Conservation (phyloP, 2,329 filamentous ascomycete genomes). For the Penicillium sp. region DNA sequence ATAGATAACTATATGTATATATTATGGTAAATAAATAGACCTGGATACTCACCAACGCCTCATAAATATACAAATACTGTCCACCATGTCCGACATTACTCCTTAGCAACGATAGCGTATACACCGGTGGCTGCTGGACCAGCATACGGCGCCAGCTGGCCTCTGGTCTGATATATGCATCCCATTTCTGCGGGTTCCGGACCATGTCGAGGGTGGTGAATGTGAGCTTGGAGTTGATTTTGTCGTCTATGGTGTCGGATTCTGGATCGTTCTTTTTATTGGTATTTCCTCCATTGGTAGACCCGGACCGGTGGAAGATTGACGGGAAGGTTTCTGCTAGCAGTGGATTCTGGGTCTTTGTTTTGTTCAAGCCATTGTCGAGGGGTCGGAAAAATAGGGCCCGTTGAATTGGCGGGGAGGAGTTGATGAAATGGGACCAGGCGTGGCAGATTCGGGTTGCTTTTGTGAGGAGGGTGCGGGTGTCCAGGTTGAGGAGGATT, state of each 20-base stretch:
- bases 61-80: background rate
- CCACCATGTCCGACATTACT: conserved; percentile 5
- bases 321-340: conserved; percentile 1
- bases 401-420: background rate
- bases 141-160: conserved; percentile 11
- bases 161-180: conserved; percentile 1
- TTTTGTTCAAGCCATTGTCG: background rate
- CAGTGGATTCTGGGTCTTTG: background rate
- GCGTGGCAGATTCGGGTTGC: conserved; percentile 3
- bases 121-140: conserved; percentile 6
- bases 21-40: background rate
- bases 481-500: conserved; percentile 8
- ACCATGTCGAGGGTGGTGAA: conserved; percentile 4
- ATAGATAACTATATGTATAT: background rate
- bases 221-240: background rate
- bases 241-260: background rate
- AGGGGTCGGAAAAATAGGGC: conserved; percentile 3
- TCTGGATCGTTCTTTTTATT: background rate
- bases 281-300: background rate
- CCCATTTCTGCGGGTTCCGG: background rate
- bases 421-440: conserved; percentile 5
- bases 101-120: background rate
- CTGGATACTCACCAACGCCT: conserved; percentile 1
- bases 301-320: background rate
- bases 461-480: conserved; percentile 8